These are phyloP conservation scores for Acanthamoeba healyi DNA, from an alignment of 208 protist genomes.

Conservation along the genomic window DNA sequence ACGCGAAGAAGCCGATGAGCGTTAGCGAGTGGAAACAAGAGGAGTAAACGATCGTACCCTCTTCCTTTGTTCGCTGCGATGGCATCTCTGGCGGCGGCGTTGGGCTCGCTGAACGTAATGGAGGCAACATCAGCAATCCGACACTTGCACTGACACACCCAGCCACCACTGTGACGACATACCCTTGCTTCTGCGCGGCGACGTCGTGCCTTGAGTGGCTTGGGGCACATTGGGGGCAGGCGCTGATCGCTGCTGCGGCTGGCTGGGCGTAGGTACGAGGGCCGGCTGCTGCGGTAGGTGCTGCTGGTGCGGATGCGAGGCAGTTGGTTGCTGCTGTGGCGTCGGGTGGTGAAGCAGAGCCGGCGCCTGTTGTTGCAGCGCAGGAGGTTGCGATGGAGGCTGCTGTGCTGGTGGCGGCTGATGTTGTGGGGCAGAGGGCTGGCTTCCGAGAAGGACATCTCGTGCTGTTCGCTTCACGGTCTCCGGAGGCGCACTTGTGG, in stretches of 20 bases:
- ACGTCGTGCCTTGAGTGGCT: too few species aligned
- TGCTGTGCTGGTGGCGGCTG: neutral
- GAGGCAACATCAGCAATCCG: too few species aligned
- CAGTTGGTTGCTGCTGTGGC: neutral
- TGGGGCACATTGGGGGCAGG: too few species aligned
- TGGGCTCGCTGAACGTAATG: neutral
- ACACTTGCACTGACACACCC: too few species aligned
- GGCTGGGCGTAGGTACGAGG: neutral
- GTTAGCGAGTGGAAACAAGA: too few species aligned
- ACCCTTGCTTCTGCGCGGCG: neutral
- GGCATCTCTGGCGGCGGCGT: neutral
- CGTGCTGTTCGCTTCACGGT: neutral
- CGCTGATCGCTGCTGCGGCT: constrained; percentile 22
- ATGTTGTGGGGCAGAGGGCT: neutral
- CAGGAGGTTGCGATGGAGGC: too few species aligned
- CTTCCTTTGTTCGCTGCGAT: neutral
- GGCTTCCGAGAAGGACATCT: neutral
- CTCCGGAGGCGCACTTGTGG: neutral
- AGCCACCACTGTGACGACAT: too few species aligned
- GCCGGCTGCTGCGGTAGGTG: neutral
- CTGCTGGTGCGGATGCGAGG: neutral
- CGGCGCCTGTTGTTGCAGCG: too few species aligned
- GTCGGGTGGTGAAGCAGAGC: too few species aligned
- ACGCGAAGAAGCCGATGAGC: too few species aligned
- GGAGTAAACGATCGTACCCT: neutral